phyloP scores from a whole-genome alignment of 148 eudicot genomes.

The Limonium bicolor region DNA sequence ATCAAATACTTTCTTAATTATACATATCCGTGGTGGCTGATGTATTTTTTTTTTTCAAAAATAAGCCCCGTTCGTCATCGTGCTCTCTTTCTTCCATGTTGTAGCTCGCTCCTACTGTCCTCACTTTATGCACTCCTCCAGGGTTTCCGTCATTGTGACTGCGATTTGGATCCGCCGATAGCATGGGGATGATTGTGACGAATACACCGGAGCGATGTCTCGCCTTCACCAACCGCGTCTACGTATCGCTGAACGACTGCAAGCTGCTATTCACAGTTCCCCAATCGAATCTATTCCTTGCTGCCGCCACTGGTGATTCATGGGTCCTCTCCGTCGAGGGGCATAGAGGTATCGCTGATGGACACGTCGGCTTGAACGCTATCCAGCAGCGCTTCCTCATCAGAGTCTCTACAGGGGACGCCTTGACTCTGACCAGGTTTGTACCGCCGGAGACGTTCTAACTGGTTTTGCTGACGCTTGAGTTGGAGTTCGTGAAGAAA shows the following conservation, averaged over 20 bases:
- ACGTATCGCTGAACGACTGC: constrained; percentile 5
- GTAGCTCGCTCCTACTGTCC: too few species aligned
- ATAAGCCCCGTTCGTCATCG: too few species aligned
- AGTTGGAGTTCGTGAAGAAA: constrained; percentile 74
- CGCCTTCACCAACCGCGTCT: constrained; percentile 8
- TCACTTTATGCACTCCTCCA: too few species aligned
- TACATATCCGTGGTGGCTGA: too few species aligned
- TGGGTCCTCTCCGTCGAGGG: constrained; percentile 2
- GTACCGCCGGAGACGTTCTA: constrained; percentile 60
- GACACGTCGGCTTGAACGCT: constrained; percentile 8
- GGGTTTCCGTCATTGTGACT: background rate
- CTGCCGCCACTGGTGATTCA: background rate
- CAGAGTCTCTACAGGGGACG: constrained; percentile 46
- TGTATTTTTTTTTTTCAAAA: too few species aligned
- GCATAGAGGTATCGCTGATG: constrained; percentile 1
- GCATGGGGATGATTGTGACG: constrained; percentile 5
- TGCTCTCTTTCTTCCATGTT: too few species aligned
- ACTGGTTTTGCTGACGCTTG: constrained; percentile 71
- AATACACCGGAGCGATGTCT: constrained; percentile 3
- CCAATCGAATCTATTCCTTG: background rate
- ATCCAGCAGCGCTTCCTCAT: constrained; percentile 20
- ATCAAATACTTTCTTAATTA: too few species aligned
- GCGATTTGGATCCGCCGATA: constrained; percentile 7
- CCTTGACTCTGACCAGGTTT: constrained; percentile 47
- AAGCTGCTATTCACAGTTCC: constrained; percentile 1